Evolutionary conservation across 805 yeast genomes (phyloP), one percentile per base, ranked within the genome.

Genomic region (Candida endomychidarum): DNA sequence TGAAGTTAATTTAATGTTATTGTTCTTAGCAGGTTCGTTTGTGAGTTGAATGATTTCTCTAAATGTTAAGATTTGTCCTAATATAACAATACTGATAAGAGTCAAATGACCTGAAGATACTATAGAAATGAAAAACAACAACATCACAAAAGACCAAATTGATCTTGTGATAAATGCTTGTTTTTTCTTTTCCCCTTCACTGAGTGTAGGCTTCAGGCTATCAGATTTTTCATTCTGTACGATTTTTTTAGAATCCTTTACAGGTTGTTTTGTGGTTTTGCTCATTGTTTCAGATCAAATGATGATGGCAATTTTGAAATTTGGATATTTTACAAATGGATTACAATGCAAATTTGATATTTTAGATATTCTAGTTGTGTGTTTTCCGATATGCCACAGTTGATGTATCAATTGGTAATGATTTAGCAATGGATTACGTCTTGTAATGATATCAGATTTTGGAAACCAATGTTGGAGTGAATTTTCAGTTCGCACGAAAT

Each of bases 81-180:
- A 53, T 29, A 85, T 67, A 35, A 91, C 88, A 43, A 86, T 68
- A 5, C 77, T 60, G 43, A 90, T 85, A 38, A 89, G 77, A 72
- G 89, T 81, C 40, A 85, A 67, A 57, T 90, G 98, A 29, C 99
- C 99, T 8, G 90, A 77, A 20, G 86, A 81, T 34, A 90, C 67
- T 18, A 85, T 72, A 26, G 75, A 63, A 45, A 87, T 78, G 61
- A 89, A 84, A 5, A 79, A 80, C 12, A 71, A 62, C 45, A 93
- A 83, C 97, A 93, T 90, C 12, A 93, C 88, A 52, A 93, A 62
- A 0, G 97, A 86, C 98, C 98, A 93, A 34, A 86, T 70, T 3
- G 98, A 83, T 51, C 99, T 79, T 18, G 89, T 86, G 34, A 89
- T 59, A 55, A 93, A 89, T 30, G 90, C 84, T 64, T 82, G 90